phyloP scores from a whole-genome alignment of 306 rosid genomes.

The Cicer chorassanicum region DNA sequence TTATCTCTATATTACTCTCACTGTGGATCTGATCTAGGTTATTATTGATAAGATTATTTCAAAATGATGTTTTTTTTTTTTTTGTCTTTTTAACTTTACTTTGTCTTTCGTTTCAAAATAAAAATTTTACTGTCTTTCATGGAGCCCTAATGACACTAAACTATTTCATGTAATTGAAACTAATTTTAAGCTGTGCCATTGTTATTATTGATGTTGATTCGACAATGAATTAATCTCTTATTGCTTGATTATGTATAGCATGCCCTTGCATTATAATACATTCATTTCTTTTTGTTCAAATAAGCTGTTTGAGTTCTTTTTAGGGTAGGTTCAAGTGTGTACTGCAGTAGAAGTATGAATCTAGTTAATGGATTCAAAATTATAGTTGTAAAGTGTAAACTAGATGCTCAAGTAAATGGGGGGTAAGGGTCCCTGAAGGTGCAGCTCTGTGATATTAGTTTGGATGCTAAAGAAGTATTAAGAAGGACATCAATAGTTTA shows the following conservation, averaged over 20 bases:
- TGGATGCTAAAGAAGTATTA: background rate
- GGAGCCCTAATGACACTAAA: background rate
- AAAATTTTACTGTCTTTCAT: background rate
- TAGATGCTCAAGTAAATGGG: slow-evolving; percentile 6
- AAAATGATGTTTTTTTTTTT: background rate
- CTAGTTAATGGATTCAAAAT: slow-evolving; percentile 33
- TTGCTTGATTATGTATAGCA: slow-evolving; percentile 11
- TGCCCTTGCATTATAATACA: slow-evolving; percentile 17
- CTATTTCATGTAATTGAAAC: too few relatives aligned
- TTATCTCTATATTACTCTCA: background rate
- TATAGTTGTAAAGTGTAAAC: background rate
- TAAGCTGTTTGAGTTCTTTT: background rate
- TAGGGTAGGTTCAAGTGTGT: slow-evolving; percentile 6
- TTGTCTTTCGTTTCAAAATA: too few relatives aligned
- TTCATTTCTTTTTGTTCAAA: slow-evolving; percentile 1
- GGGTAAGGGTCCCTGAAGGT: background rate
- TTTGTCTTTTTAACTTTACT: background rate
- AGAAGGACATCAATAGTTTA: background rate
- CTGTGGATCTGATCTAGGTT: slow-evolving; percentile 42
- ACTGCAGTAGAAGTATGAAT: slow-evolving; percentile 1
- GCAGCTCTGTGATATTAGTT: background rate
- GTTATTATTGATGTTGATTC: background rate
- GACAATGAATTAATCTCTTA: background rate
- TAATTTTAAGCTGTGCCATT: background rate
- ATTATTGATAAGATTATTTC: slow-evolving; percentile 9